Percentiles rank a stretch among this genome's conserved stretches.
phyloP scores from a whole-genome alignment of 2,329 filamentous ascomycete genomes.

The Alternaria panax region DNA sequence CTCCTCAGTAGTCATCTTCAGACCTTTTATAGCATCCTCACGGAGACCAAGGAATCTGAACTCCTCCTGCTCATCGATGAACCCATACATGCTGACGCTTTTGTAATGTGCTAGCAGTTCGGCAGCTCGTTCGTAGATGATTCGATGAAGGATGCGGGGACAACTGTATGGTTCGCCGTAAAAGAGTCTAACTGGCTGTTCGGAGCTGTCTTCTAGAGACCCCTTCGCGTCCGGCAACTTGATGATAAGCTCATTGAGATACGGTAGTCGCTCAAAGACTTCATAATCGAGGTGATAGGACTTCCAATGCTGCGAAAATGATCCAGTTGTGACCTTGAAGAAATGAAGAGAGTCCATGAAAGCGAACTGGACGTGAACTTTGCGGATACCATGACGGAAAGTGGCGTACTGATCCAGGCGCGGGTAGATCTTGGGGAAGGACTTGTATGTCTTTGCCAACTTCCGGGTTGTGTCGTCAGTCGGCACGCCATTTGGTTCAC shows the following conservation, averaged over 20 bases:
- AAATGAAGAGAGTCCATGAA: slow-evolving; percentile 34
- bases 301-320: slow-evolving; percentile 16
- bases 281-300: slow-evolving; percentile 15
- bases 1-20: slow-evolving; percentile 21
- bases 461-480: background rate
- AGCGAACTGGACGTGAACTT: slow-evolving; percentile 28
- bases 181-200: slow-evolving; percentile 25
- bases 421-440: slow-evolving; percentile 30
- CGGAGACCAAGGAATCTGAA: slow-evolving; percentile 13
- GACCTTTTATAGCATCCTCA: background rate
- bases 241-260: slow-evolving; percentile 30
- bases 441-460: slow-evolving; percentile 22
- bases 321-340: slow-evolving; percentile 32
- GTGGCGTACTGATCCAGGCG: slow-evolving; percentile 34
- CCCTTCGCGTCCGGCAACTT: slow-evolving; percentile 21
- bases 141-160: slow-evolving; percentile 28
- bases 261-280: slow-evolving; percentile 30
- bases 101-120: slow-evolving; percentile 19
- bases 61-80: slow-evolving; percentile 33
- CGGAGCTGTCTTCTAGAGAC: slow-evolving; percentile 10
- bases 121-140: slow-evolving; percentile 37
- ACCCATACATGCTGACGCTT: slow-evolving; percentile 19
- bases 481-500: slow-evolving; percentile 17
- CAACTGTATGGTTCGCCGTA: slow-evolving; percentile 27
- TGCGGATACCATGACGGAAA: slow-evolving; percentile 35